These are phyloP conservation scores for Apophysomyces trapeziformis DNA, from an alignment of 371 early-diverging fungal genomes.

Conservation along the genomic window DNA sequence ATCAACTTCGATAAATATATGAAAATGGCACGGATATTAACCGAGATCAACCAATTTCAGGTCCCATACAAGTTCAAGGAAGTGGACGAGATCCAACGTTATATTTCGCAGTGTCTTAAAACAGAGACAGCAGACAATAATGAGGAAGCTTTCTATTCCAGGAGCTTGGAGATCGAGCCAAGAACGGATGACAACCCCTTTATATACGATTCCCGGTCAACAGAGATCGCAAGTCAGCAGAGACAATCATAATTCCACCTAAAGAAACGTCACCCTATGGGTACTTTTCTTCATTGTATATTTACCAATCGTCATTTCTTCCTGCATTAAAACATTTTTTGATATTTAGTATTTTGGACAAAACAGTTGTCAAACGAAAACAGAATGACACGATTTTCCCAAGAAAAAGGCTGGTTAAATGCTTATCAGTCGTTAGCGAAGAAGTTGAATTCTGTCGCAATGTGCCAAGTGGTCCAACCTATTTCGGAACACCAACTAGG, in stretches of 20 bases:
- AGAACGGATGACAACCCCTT: constrained; percentile 35
- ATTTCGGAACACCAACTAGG: too few relatives aligned
- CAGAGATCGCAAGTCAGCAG: not conserved
- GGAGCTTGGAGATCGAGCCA: constrained; percentile 47
- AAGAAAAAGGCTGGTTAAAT: too few relatives aligned
- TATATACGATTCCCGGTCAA: not conserved
- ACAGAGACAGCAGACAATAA: constrained; percentile 33
- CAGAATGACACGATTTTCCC: too few relatives aligned
- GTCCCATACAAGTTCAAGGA: constrained; percentile 64
- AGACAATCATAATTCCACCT: not conserved
- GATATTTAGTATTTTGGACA: too few relatives aligned
- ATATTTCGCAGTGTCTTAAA: constrained; percentile 35
- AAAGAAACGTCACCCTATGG: not conserved
- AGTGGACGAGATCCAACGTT: constrained; percentile 59
- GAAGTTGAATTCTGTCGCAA: too few relatives aligned
- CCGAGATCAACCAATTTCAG: constrained; percentile 83
- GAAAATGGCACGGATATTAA: constrained; percentile 66
- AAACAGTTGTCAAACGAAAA: too few relatives aligned
- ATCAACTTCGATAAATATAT: constrained; percentile 87
- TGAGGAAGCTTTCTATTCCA: constrained; percentile 44
- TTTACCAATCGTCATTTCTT: not conserved
- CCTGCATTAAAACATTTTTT: not conserved
- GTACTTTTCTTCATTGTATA: not conserved
- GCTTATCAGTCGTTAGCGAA: too few relatives aligned
- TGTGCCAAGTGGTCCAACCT: too few relatives aligned